Evolutionary conservation across 495 filamentous ascomycete species (phyloP).

Genomic region (Melanomma pulvis-pyrius): DNA sequence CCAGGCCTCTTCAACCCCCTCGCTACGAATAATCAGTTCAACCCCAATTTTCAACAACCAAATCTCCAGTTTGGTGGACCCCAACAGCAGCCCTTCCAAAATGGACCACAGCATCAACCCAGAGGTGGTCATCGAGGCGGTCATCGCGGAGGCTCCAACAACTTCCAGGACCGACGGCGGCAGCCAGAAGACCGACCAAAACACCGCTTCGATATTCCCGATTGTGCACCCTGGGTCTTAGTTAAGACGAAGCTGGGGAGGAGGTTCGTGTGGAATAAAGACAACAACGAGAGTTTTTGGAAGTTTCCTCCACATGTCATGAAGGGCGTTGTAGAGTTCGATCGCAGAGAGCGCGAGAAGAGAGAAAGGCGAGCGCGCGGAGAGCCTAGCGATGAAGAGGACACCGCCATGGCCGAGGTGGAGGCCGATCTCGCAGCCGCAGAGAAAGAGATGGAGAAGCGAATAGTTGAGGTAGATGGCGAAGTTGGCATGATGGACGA

Average conservation of each 20-base stretch:
- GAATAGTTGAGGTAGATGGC: conserved; percentile 42
- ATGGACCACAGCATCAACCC: conserved; percentile 6
- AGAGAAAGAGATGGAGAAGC: conserved; percentile 33
- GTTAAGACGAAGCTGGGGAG: conserved; percentile 88
- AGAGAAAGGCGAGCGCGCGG: conserved; percentile 51
- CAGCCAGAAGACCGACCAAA: conserved; percentile 79
- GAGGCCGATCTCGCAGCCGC: conserved; percentile 29
- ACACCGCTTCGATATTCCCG: conserved; percentile 75
- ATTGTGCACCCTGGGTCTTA: conserved; percentile 85
- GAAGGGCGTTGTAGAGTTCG: conserved; percentile 76
- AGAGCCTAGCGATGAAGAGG: conserved; percentile 34
- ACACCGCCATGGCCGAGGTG: conserved; percentile 39
- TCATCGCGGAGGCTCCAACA: conserved; percentile 24
- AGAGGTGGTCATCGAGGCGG: conserved; percentile 21
- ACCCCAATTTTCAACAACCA: conserved; percentile 2
- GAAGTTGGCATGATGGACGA: conserved; percentile 48
- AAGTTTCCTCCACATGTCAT: conserved; percentile 82
- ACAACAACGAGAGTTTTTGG: conserved; percentile 89
- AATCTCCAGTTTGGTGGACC: neutral
- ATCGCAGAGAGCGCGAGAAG: conserved; percentile 56
- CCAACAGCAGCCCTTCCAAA: neutral
- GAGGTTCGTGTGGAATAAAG: conserved; percentile 83
- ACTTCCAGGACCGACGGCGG: conserved; percentile 55
- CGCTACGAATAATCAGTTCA: neutral
- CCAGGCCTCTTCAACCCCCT: conserved; percentile 24